A percentile compares a stretch with the other conserved stretches of the same genome.
Evolutionary conservation across 2,329 filamentous ascomycete species (phyloP).

Genomic region (Chaetomium olivaceum): DNA sequence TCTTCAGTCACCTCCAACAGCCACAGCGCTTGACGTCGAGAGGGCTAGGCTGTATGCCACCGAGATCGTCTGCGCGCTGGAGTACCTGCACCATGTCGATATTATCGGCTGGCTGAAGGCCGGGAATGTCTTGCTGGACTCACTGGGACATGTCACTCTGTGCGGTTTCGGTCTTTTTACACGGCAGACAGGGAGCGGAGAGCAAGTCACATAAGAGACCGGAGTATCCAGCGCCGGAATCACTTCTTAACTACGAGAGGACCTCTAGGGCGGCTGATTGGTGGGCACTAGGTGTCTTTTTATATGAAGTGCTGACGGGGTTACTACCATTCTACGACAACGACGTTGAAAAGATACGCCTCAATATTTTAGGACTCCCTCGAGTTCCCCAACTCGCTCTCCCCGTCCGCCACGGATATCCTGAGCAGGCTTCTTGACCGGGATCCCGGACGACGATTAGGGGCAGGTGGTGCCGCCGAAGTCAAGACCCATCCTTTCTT

Average conservation of each 20-base stretch:
- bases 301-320: slow-evolving; percentile 6
- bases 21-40: not conserved
- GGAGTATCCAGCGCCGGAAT: slow-evolving; percentile 5
- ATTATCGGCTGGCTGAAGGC: not conserved
- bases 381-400: not conserved
- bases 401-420: not conserved
- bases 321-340: slow-evolving; percentile 8
- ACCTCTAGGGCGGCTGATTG: not conserved
- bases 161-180: not conserved
- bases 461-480: not conserved
- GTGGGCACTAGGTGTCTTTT: slow-evolving; percentile 1
- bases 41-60: not conserved
- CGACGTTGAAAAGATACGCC: not conserved
- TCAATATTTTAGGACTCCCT: not conserved
- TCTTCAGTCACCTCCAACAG: not conserved
- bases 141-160: slow-evolving; percentile 3
- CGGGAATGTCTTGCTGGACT: slow-evolving; percentile 2
- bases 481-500: slow-evolving; percentile 2
- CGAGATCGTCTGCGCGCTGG: slow-evolving; percentile 4
- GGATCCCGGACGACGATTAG: not conserved
- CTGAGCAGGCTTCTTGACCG: not conserved
- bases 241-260: not conserved
- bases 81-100: not conserved
- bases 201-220: not conserved
- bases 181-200: not conserved